phyloP scores from a whole-genome alignment of 2,329 filamentous ascomycete genomes.

The Leptographium galeiforme region DNA sequence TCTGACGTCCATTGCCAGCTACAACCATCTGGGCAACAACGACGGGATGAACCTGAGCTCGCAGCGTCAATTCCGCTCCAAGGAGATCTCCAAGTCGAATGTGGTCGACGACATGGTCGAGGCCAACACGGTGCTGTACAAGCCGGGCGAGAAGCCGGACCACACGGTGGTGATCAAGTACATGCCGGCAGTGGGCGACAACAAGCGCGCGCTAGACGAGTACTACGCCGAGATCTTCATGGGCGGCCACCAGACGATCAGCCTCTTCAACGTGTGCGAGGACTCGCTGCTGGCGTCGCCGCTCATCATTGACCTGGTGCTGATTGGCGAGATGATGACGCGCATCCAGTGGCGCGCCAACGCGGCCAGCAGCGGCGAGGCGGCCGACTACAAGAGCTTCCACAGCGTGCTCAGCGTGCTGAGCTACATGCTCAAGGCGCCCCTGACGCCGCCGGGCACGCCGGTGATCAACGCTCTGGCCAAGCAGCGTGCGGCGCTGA shows the following conservation, averaged over 20 bases:
- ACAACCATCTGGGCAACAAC: slow-evolving; percentile 99
- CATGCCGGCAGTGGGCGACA: slow-evolving; percentile 96
- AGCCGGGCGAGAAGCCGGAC: slow-evolving; percentile 85
- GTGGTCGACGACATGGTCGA: slow-evolving; percentile 99
- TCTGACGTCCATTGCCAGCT: slow-evolving; percentile 93
- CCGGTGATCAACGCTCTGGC: slow-evolving; percentile 90
- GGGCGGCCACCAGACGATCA: slow-evolving; percentile 96
- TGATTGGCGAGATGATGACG: slow-evolving; percentile 96
- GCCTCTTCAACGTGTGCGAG: slow-evolving; percentile 97
- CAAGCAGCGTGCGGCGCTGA: slow-evolving; percentile 88
- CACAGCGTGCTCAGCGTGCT: slow-evolving; percentile 94
- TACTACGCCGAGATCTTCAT: slow-evolving; percentile 99
- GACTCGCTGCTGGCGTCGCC: slow-evolving; percentile 93
- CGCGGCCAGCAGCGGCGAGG: slow-evolving; percentile 32
- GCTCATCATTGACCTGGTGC: slow-evolving; percentile 89
- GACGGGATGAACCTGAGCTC: slow-evolving; percentile 98
- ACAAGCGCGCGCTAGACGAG: slow-evolving; percentile 97
- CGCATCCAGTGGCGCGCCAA: slow-evolving; percentile 80
- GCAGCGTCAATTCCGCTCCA: slow-evolving; percentile 96
- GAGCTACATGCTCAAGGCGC: slow-evolving; percentile 98
- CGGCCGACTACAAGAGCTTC: slow-evolving; percentile 71
- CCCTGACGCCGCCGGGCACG: slow-evolving; percentile 83
- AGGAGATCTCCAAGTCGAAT: slow-evolving; percentile 99
- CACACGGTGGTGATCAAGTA: slow-evolving; percentile 99
- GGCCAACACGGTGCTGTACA: slow-evolving; percentile 84